Evolutionary conservation across 2,329 filamentous ascomycete species (phyloP), one percentile per base, ranked within the genome.

Genomic region (Fusarium compactum): DNA sequence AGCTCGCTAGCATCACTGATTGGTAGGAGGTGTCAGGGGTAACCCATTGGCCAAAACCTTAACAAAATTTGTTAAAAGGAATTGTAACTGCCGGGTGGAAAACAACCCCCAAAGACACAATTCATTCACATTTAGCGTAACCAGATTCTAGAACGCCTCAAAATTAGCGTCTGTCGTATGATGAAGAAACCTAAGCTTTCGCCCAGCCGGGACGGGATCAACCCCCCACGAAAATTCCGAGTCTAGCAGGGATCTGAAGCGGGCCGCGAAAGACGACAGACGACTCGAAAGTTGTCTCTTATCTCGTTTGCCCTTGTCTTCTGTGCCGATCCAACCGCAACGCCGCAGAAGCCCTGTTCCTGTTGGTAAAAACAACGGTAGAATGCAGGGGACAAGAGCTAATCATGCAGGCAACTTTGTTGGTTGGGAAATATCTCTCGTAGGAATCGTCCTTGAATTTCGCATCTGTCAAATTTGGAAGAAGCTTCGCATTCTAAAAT

Each of bases 151-250:
- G 43, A 57, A 32, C 44, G 15, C 10, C 7, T 34, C 22, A 5
- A 18, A 38, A 27, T 40, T 24, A 65, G 45, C 29, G 18, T 18
- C 41, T 41, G 61, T 72, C 62, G 58, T 60, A 56, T 58, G 63
- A 65, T 38, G 8, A 32, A 12, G n/a, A 41, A 45, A 40, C 40
- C 45, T 56, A 65, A 72, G 69, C 54, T 62, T 62, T 70, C 40
- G 66, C 62, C 69, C 43, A 70, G 66, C 27, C 70, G 70, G 70
- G 45, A n/a, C 34, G 34, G 34, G 34, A 38, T 38, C 34, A 38
- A 38, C 51, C 62, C 62, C 61, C 43, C 29, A 66, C 47, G 29
- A 56, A 22, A 14, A 24, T n/a, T 15, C 38, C 34, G n/a, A 41
- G 24, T 43, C 50, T 41, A 53, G 34, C 62, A 66, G 48, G 63